phyloP scores from a whole-genome alignment of 768 basidiomycete genomes.

The Lactarius sp. region DNA sequence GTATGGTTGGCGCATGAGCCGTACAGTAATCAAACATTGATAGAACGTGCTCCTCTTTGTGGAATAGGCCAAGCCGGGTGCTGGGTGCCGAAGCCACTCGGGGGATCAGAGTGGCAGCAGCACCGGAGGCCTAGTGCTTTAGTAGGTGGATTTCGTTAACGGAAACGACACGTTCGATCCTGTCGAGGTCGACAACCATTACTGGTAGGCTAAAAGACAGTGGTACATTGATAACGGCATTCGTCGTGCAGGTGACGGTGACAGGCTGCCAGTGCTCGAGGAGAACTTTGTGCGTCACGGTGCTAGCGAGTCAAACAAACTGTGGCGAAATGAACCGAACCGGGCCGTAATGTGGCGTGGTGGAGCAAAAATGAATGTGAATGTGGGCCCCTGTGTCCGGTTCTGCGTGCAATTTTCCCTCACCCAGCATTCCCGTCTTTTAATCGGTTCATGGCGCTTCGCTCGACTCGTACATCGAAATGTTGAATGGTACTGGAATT shows the following conservation, averaged over 20 bases:
- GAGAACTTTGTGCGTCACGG: neutral
- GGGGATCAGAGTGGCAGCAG: neutral
- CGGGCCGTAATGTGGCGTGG: slow-evolving; percentile 4
- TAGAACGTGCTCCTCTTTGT: neutral
- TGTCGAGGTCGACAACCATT: neutral
- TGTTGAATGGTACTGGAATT: slow-evolving; percentile 54
- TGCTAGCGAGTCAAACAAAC: neutral
- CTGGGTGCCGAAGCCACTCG: neutral
- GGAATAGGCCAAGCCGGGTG: neutral
- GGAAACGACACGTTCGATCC: neutral
- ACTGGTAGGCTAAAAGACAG: neutral
- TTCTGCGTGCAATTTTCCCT: neutral
- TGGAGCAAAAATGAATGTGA: neutral
- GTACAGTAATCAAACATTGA: neutral
- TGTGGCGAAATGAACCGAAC: neutral
- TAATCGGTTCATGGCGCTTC: slow-evolving; percentile 30
- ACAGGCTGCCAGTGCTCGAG: neutral
- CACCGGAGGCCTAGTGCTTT: neutral
- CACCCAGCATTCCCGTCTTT: neutral
- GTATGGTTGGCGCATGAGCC: neutral
- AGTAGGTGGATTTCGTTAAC: neutral
- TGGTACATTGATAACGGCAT: neutral
- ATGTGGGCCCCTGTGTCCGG: neutral
- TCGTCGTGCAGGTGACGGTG: neutral
- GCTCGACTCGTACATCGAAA: slow-evolving; percentile 28